phyloP scores from a whole-genome alignment of 192 early-diverging fungal genomes.

The Coemansia asiatica region DNA sequence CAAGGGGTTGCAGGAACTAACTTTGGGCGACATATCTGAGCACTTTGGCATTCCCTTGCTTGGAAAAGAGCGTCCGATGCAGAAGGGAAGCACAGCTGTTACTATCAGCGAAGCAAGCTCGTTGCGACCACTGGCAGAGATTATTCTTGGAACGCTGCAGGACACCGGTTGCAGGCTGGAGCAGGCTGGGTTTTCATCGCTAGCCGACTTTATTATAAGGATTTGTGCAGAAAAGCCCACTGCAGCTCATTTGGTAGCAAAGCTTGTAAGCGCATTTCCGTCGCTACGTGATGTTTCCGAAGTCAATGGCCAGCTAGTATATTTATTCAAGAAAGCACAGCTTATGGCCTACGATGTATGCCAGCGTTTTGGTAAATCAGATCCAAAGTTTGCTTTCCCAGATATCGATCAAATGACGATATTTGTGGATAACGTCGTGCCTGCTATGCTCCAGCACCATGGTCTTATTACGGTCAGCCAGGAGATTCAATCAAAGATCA shows the following conservation, averaged over 20 bases:
- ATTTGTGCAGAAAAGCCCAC: constrained; percentile 55
- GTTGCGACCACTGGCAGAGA: constrained; percentile 63
- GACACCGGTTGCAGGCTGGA: constrained; percentile 69
- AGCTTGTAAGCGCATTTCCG: constrained; percentile 65
- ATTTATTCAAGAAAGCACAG: constrained; percentile 79
- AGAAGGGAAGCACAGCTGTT: constrained; percentile 46
- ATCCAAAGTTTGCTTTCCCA: constrained; percentile 63
- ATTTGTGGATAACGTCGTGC: constrained; percentile 76
- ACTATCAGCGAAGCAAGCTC: constrained; percentile 67
- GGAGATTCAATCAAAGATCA: constrained; percentile 53
- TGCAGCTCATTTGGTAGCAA: constrained; percentile 59
- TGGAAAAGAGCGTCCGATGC: constrained; percentile 61
- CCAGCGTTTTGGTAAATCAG: constrained; percentile 58
- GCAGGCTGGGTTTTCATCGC: constrained; percentile 59
- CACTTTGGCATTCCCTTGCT: constrained; percentile 75
- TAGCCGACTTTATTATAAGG: constrained; percentile 73
- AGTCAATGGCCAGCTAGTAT: constrained; percentile 58
- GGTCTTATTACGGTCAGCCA: constrained; percentile 56
- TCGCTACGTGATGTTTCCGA: constrained; percentile 65
- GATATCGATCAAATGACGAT: constrained; percentile 69
- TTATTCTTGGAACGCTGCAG: constrained; percentile 65
- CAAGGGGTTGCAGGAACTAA: constrained; percentile 59
- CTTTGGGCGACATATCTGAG: constrained; percentile 61
- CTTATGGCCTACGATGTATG: constrained; percentile 66
- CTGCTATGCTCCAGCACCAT: constrained; percentile 62